phyloP scores from a whole-genome alignment of 805 yeast species.

The Hanseniaspora pseudoguilliermondii region DNA sequence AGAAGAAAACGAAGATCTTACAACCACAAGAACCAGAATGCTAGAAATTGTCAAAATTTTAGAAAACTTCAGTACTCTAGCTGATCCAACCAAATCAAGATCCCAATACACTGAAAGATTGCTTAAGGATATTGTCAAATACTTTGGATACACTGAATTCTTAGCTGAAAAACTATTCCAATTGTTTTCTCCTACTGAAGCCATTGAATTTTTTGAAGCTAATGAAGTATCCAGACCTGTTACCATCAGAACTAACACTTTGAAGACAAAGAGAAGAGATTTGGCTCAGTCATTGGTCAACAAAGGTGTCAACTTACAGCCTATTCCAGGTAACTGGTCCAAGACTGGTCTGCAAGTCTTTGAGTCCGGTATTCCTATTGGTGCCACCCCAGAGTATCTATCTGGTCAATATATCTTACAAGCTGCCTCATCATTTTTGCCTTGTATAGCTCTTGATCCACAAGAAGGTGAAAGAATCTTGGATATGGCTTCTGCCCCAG shows the following conservation, averaged over 20 bases:
- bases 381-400: slow-evolving; percentile 97
- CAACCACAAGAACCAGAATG: slow-evolving; percentile 82
- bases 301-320: slow-evolving; percentile 94
- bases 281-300: slow-evolving; percentile 88
- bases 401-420: slow-evolving; percentile 96
- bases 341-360: slow-evolving; percentile 94
- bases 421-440: slow-evolving; percentile 96
- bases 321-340: slow-evolving; percentile 87
- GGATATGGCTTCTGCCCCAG: slow-evolving; percentile 99
- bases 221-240: slow-evolving; percentile 94
- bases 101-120: slow-evolving; percentile 68
- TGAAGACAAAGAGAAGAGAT: slow-evolving; percentile 88
- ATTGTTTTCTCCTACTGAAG: slow-evolving; percentile 87
- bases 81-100: slow-evolving; percentile 80
- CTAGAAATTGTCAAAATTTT: slow-evolving; percentile 87
- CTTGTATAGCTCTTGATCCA: slow-evolving; percentile 96
- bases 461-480: slow-evolving; percentile 88
- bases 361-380: slow-evolving; percentile 98
- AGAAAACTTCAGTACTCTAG: slow-evolving; percentile 71
- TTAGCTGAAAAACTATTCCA: slow-evolving; percentile 89
- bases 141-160: slow-evolving; percentile 85
- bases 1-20: slow-evolving; percentile 51
- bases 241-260: slow-evolving; percentile 94
- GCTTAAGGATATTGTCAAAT: slow-evolving; percentile 74
- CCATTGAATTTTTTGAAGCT: slow-evolving; percentile 96